Base-by-base conservation (phyloP, 495 filamentous ascomycete species). In the Opeltia flavorubescens region DNA sequence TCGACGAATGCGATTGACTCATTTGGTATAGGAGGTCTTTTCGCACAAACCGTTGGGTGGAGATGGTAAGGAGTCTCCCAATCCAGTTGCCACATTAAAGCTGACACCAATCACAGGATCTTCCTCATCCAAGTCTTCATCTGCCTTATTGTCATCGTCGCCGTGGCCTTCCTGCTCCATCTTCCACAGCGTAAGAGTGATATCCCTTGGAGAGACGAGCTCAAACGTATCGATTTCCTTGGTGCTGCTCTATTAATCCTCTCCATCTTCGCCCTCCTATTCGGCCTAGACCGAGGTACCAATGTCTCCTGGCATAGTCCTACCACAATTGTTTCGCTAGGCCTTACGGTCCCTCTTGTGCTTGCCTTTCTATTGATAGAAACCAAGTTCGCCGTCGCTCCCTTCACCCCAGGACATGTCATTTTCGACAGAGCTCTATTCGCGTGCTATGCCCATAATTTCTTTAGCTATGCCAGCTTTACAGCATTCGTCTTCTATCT, bases 341-440 rank as follows among this genome's bases (percentile, higher is more conserved):
- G 44, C 30, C 21, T 33, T 11, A 26, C 39, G 26, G 38, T 48
- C 5, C 44, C 45, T 31, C 31, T 52, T 11, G 38, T 26, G 29
- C 21, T 39, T 13, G 30, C 31, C 17, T 52, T 48, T n/a, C 23
- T 48, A 7, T 23, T 1, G 21, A 33, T 44, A 5, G 50, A 52
- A 38, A 48, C 43, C 2, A 36, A 31, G 2, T 48, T 52, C 15
- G 50, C 50, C 15, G 24, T 44, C 7, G 50, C 48, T 8, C 50
- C 50, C 18, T 48, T 52, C 26, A 48, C 50, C 8, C 50, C 50
- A 1, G 50, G 50, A 31, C 50, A 48, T 8, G 17, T 52, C 39
- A 52, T 52, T 26, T 48, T 52, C 36, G 46, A 52, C 30, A 48
- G 42, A 39, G 45, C 45, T 24, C 45, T 52, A 6, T 42, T 48